Evolutionary conservation across 495 filamentous ascomycete genomes (phyloP), one percentile per base, ranked within the genome.

Genomic region (Penicillium maclennaniae): DNA sequence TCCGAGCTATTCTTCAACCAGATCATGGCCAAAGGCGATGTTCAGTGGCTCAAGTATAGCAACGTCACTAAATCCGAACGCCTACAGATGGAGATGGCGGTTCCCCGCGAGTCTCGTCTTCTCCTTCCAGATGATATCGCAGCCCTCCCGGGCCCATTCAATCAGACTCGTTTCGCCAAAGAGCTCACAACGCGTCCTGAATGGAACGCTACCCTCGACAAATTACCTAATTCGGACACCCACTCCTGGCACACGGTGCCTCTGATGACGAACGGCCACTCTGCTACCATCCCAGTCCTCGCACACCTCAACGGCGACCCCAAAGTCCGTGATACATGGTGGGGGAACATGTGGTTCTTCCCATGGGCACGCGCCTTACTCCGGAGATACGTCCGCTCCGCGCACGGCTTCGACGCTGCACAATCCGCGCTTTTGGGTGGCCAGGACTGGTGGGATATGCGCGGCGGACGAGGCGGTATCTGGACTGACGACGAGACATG

Each of bases 321-420:
- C 17, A 58, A 60, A 14, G 54, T 72, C 6, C 69, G 73, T 16
- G 65, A 78, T 27, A 41, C 43, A 3, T 78, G 72, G 72, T 86
- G 83, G 83, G 57, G 64, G 9, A 71, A 71, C 7, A 79, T 82
- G 74, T 86, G 83, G 82, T 83, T 72, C 53, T 73, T 79, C 36
- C 72, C 71, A 2, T 78, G 79, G 65, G 69, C 71, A 0, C 76
- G 79, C 25, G 74, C 76, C 10, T 61, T 85, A 6, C 63, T 85
- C 4, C 73, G 75, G 26, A 73, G 70, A 47, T 75, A 78, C 53
- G 66, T 82, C 23, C 73, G 79, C 43, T 69, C 63, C 7, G 61
- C 76, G 19, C 73, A 69, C 25, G 72, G 70, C 6, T 69, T 71
- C 8, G 66, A 72, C 15, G 75, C 73, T 0, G 71, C 70, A 5